Base-by-base conservation (phyloP, 345 rosid genomes). In the Triadica sebifera region DNA sequence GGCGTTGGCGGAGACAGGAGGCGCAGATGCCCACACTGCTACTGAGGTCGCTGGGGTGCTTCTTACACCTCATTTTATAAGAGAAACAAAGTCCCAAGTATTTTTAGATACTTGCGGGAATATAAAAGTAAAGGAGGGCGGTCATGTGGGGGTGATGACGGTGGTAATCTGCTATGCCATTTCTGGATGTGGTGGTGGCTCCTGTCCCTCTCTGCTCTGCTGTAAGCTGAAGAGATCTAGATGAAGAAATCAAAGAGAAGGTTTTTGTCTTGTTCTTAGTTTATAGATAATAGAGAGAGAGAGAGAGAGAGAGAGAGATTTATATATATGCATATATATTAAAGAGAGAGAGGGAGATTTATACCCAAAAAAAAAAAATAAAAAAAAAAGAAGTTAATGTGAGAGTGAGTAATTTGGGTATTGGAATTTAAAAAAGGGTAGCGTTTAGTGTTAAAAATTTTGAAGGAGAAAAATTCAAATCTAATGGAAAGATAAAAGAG, bases 1-100 rank as follows among this genome's bases (percentile, higher is more conserved):
- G 93, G 25, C 96, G 91, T 58, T 93, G 90, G 0, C 93, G 91
- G 84, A 95, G 99, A 76, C 98, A 95, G 49, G 99, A 79, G 72
- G 98, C 88, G 77, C 98, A 95, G 73, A 95, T 97, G 74, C 99
- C 98, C 67, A 78, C 89, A 81, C 70, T 70, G 84, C 92, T 85
- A 76, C 87, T 91, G 52, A 49, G 81, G 87, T 95, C 99, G 67
- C 79, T 43, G 45, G 70, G 83, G 68, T 95, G 97, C 61, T 85
- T 84, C 64, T 86, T 90, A 71, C 99, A 94, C 90, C 86, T 94
- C 98, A 94, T 94, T 77, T 29, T 29, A 29, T 29, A 29, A 2
- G 34, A 29, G 34, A 29, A 29, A 29, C 34, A 29, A 29, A 29
- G 1, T 29, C 34, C 34, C 34, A 2, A 2, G 34, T 29, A 29